Evolutionary conservation across 345 rosid species (phyloP), one percentile per base, ranked within the genome.

Genomic region (Raphanus sativus): DNA sequence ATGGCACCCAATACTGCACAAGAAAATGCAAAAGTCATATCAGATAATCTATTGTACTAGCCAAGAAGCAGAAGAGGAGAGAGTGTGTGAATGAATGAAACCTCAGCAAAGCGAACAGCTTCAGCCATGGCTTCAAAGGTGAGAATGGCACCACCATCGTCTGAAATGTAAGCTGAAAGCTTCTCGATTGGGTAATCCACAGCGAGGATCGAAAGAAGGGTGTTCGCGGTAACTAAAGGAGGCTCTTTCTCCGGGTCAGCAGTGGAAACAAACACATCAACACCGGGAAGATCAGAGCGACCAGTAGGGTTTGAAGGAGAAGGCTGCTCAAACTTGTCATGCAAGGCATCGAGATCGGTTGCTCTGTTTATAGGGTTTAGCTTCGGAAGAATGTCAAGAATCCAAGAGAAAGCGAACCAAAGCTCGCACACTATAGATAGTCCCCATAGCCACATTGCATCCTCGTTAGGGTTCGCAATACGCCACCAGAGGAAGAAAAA

Each of bases 61-160:
- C 26, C 12, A 65, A 42, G 50, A 26, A 2, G 54, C 2, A 54
- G n/a, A 28, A 29, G 42, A 63, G 54, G 13, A 40, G 4, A 45
- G 70, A 62, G 32, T 29, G 40, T 30, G 30, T 5, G 32, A 21
- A 21, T 34, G 50, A 34, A 58, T 16, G 65, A 81, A 71, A 81
- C 80, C 89, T 94, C 92, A 0, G 96, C 94, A 69, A 94, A 94
- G 42, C 82, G 86, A 73, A 94, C 86, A 26, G 98, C 94, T 84
- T 91, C 97, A 29, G 96, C 98, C 98, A 94, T 94, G 75, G 98
- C 98, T 84, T 91, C 98, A 58, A 94, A 94, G 13, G 89, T 94
- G 81, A 94, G 89, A 38, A 90, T 87, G 32, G 98, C 90, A 8
- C 94, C 97, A 32, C 98, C 98, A 11, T 91, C 98, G 5, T 94